Evolutionary conservation across 2,329 filamentous ascomycete species (phyloP).

Genomic region (Beauveria varroae): DNA sequence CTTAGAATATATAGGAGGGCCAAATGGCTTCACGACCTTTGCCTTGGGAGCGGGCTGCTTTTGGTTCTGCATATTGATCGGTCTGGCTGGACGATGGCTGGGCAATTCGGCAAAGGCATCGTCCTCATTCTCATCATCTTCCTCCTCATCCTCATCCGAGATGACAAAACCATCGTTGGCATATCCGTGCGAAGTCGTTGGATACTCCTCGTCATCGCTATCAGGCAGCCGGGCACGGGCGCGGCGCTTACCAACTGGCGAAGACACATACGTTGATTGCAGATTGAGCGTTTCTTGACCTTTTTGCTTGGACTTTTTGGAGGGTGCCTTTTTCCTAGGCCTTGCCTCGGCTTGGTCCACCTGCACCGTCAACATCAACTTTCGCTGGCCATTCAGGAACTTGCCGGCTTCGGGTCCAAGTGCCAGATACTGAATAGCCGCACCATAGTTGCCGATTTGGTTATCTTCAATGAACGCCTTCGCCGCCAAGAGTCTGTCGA

Average conservation of each 20-base stretch:
- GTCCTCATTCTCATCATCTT: conserved; percentile 30
- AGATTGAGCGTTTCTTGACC: conserved; percentile 33
- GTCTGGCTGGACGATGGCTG: conserved; percentile 29
- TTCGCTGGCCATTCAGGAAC: conserved; percentile 38
- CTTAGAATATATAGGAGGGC: conserved; percentile 53
- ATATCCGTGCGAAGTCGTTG: conserved; percentile 38
- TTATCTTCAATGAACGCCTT: conserved; percentile 68
- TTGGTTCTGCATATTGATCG: conserved; percentile 18
- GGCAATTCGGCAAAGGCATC: conserved; percentile 40
- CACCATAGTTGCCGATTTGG: conserved; percentile 41
- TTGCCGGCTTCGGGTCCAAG: conserved; percentile 32
- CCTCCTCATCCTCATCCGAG: conserved; percentile 26
- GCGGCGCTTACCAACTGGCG: conserved; percentile 35
- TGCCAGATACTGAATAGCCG: conserved; percentile 66
- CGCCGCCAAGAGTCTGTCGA: conserved; percentile 66
- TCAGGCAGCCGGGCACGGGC: conserved; percentile 19
- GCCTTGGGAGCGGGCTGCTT: background rate
- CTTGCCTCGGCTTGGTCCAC: conserved; percentile 14
- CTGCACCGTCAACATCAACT: conserved; percentile 38
- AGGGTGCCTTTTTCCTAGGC: conserved; percentile 14
- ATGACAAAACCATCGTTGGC: conserved; percentile 43
- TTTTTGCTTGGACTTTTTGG: conserved; percentile 25
- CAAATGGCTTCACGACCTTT: conserved; percentile 28
- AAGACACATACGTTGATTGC: conserved; percentile 43
- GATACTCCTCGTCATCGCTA: conserved; percentile 28